Evolutionary conservation across 1,139 yeast species (phyloP), one percentile per base, ranked within the genome.

Genomic region (Magnusiomyces suaveolens): DNA sequence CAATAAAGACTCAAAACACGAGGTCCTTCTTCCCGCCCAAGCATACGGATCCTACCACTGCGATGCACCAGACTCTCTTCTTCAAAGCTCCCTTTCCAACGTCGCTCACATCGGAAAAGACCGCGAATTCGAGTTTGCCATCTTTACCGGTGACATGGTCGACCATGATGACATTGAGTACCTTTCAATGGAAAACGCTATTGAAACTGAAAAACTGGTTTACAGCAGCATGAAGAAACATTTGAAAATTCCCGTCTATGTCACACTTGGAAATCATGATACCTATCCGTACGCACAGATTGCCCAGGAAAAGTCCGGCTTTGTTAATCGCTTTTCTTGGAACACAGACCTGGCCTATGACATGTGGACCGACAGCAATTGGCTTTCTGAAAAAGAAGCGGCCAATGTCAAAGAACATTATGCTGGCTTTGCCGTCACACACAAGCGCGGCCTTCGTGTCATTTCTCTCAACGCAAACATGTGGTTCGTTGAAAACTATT

Each of bases 261-360:
- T 87, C 14, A 80, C 80, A 39, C 71, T 84, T 60, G 89, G 89
- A 23, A 83, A 83, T 66, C 89, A 84, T 66, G 89, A 83, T 63
- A 78, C 83, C 23, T 83, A 77, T 72, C 88, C 89, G 20, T 83
- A 82, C 62, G 86, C 83, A 20, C 87, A 83, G 66, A 66, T 82
- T 56, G 83, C 87, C 1, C 86, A 83, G 50, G 69, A 74, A 55
- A 64, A 68, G 48, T 73, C 77, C 33, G 77, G 78, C 8, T 75
- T 72, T 58, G 72, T 72, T 52, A 75, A 76, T 60, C 68, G 77
- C 54, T 81, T 80, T 63, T 72, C 76, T 52, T 82, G 83, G 79
- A 82, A 83, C 62, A 74, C 75, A 16, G 83, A 82, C 24, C 70
- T 81, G 57, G 75, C 83, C 77, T 76, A 81, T 48, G 79, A 80